phyloP scores from a whole-genome alignment of 305 asterid genomes.

The Fraxinus floribunda region DNA sequence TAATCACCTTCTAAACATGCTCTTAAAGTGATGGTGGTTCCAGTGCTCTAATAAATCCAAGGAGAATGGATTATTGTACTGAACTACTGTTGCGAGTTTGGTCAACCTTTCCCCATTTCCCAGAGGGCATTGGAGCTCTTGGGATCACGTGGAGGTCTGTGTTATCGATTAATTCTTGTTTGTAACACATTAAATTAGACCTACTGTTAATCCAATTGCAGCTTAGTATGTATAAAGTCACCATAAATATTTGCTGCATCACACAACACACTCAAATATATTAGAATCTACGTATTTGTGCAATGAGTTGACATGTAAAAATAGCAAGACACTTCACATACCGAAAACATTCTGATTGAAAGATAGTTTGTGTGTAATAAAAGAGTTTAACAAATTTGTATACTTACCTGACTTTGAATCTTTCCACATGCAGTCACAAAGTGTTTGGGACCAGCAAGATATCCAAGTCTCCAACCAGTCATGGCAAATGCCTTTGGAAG shows the following conservation, averaged over 20 bases:
- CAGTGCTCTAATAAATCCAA: neutral
- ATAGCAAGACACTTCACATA: neutral
- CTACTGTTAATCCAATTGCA: neutral
- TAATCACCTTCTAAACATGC: neutral
- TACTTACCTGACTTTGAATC: slow-evolving; percentile 88
- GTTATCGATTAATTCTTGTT: neutral
- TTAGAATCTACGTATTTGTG: neutral
- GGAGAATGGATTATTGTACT: neutral
- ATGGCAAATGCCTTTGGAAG: slow-evolving; percentile 80
- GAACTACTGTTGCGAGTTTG: neutral
- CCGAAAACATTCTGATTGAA: neutral
- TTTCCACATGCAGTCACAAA: slow-evolving; percentile 83
- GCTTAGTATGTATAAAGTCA: neutral
- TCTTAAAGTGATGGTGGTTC: neutral
- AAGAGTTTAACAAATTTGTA: slow-evolving; percentile 31
- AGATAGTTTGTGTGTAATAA: neutral
- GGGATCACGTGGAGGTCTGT: neutral
- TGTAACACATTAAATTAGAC: neutral
- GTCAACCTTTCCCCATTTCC: neutral
- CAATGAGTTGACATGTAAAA: neutral
- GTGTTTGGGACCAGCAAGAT: slow-evolving; percentile 92
- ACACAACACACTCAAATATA: neutral
- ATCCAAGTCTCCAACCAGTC: slow-evolving; percentile 99
- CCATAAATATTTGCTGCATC: neutral
- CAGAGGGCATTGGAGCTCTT: neutral